These are phyloP conservation scores for Carex cristatella DNA, from an alignment of 176 grass and related monocot species.

Conservation along the genomic window DNA sequence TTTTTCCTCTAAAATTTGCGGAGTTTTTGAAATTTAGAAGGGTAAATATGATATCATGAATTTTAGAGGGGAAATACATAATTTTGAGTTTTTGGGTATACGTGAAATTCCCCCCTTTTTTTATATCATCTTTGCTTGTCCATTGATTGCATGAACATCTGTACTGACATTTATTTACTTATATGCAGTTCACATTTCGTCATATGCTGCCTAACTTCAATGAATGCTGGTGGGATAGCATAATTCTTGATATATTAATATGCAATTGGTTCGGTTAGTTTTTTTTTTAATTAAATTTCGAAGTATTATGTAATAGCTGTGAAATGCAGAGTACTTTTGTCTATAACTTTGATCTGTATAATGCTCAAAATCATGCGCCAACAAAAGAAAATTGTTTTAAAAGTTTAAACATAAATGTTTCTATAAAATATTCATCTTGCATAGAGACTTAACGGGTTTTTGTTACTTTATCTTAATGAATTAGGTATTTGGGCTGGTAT, in stretches of 20 bases:
- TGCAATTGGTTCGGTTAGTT: slow-evolving; percentile 99
- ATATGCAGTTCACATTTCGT: slow-evolving; percentile 90
- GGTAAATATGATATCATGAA: no score
- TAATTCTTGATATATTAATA: slow-evolving; percentile 90
- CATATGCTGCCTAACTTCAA: slow-evolving; percentile 99
- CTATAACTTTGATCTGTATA: neutral
- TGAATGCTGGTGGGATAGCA: slow-evolving; percentile 99
- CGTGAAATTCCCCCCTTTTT: neutral
- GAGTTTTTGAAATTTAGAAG: no score
- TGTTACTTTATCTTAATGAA: slow-evolving; percentile 27
- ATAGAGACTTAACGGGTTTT: neutral
- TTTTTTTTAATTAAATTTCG: slow-evolving; percentile 16
- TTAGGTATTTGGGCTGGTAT: slow-evolving; percentile 99
- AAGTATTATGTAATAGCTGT: neutral
- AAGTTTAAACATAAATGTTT: neutral
- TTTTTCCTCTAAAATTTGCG: no score
- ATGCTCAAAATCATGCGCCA: neutral
- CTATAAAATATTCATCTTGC: neutral
- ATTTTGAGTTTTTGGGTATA: no score
- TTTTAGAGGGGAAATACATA: no score
- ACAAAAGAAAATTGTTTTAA: neutral
- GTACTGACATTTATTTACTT: slow-evolving; percentile 1
- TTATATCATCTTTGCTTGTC: slow-evolving; percentile 17
- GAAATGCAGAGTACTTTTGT: neutral
- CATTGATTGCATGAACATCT: slow-evolving; percentile 13